Evolutionary conservation across 768 basidiomycete species (phyloP).

Genomic region (Naematelia aurantialba): DNA sequence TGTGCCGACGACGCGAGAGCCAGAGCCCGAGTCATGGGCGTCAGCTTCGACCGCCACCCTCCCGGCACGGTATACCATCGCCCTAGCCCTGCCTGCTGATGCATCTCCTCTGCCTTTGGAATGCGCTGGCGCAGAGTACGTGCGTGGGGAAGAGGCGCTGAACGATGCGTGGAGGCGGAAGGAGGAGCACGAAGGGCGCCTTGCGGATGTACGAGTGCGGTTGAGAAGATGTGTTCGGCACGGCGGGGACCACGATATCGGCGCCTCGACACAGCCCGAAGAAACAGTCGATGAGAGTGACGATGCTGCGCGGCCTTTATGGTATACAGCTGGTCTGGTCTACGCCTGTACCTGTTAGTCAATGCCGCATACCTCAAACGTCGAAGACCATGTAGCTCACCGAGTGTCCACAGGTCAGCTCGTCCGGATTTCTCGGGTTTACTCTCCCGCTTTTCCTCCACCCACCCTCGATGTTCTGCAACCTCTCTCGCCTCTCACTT

Average conservation of each 20-base stretch:
- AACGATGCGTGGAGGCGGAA: slow-evolving; percentile 18
- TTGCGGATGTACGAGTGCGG: neutral
- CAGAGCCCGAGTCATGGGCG: neutral
- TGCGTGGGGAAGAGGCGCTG: slow-evolving; percentile 17
- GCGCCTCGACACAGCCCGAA: too few relatives aligned
- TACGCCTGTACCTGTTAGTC: slow-evolving; percentile 33
- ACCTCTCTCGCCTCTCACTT: slow-evolving; percentile 11
- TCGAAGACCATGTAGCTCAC: slow-evolving; percentile 4
- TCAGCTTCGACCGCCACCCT: slow-evolving; percentile 10
- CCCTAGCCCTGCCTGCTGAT: slow-evolving; percentile 6
- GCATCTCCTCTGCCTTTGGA: slow-evolving; percentile 3
- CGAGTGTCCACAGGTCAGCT: slow-evolving; percentile 13
- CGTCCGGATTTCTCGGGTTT: neutral
- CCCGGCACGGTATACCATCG: slow-evolving; percentile 8
- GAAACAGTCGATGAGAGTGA: too few relatives aligned
- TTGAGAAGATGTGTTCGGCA: neutral
- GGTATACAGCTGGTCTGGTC: slow-evolving; percentile 28
- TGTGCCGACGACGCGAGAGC: neutral
- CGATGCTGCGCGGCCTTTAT: too few relatives aligned
- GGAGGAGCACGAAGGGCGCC: slow-evolving; percentile 4
- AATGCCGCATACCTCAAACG: slow-evolving; percentile 1
- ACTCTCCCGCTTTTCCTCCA: slow-evolving; percentile 8
- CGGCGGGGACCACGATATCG: neutral
- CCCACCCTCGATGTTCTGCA: slow-evolving; percentile 5
- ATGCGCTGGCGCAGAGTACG: neutral